These are phyloP conservation scores for Poa annua DNA, from an alignment of 176 grass and related monocot species.

Conservation along the genomic window DNA sequence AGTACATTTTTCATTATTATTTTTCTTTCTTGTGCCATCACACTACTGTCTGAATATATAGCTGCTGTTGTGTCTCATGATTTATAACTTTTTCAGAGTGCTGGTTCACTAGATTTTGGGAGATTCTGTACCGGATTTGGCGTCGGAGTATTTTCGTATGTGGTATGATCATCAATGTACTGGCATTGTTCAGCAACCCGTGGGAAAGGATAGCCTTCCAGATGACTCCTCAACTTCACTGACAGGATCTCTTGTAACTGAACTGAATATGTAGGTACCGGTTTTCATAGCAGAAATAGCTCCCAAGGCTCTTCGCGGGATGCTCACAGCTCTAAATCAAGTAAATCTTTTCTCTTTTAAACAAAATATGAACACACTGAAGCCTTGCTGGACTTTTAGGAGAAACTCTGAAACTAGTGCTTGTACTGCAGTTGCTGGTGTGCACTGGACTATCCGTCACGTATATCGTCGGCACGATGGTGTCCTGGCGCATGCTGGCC, in stretches of 20 bases:
- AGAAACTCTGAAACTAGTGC: constrained; percentile 2
- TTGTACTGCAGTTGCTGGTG: constrained; percentile 48
- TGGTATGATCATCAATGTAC: constrained; percentile 41
- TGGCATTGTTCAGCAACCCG: not conserved
- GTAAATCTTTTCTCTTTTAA: constrained; percentile 20
- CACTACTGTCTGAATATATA: not conserved
- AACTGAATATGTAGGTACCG: constrained; percentile 47
- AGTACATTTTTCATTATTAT: constrained; percentile 3
- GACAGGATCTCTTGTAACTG: not conserved
- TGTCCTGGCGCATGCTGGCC: constrained; percentile 56
- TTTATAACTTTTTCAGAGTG: constrained; percentile 37
- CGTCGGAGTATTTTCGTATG: constrained; percentile 64
- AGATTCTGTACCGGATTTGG: constrained; percentile 57
- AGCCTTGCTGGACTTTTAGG: not conserved
- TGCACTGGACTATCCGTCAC: constrained; percentile 45
- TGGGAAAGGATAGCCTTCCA: not conserved
- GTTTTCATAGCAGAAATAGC: constrained; percentile 80
- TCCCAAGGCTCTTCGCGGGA: constrained; percentile 59
- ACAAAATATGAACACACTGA: constrained; percentile 13
- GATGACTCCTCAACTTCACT: constrained; percentile 1
- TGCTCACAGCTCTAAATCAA: constrained; percentile 66
- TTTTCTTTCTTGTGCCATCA: not conserved
- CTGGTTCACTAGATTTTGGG: constrained; percentile 50
- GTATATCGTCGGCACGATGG: constrained; percentile 51
- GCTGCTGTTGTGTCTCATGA: not conserved